A percentile compares a stretch with the other conserved stretches of the same genome.
These are phyloP conservation scores for Kwoniella europaea DNA, from an alignment of 768 basidiomycete species.

Conservation along the genomic window DNA sequence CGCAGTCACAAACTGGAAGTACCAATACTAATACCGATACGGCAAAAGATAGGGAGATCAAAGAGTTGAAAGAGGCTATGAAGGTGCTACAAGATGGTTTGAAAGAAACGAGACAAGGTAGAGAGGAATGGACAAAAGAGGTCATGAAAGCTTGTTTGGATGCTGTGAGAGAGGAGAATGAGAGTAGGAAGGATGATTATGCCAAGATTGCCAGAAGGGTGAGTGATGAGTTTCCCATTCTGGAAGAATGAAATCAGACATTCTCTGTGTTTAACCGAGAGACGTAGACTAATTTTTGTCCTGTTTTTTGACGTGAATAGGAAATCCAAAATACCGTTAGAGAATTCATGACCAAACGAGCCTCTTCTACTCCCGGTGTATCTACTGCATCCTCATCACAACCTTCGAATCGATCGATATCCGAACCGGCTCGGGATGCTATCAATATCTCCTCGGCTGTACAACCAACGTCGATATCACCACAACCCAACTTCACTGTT, in stretches of 20 bases:
- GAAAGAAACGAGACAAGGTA: conserved; percentile 15
- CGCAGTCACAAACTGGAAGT: no score
- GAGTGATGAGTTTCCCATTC: neutral
- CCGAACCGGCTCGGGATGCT: conserved; percentile 4
- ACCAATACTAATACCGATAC: neutral
- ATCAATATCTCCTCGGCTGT: neutral
- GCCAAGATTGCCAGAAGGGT: conserved; percentile 20
- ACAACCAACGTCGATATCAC: neutral
- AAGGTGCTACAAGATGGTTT: conserved; percentile 10
- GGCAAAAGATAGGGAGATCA: conserved; percentile 6
- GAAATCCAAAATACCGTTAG: conserved; percentile 14
- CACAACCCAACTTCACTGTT: neutral
- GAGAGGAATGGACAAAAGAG: conserved; percentile 27
- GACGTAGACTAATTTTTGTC: neutral
- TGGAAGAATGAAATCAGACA: no score
- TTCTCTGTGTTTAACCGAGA: neutral
- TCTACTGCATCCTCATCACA: neutral
- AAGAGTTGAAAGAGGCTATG: conserved; percentile 4
- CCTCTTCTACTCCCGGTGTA: conserved; percentile 3
- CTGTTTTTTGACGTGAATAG: neutral
- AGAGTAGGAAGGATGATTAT: conserved; percentile 20
- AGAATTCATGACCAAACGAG: conserved; percentile 21
- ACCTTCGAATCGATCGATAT: conserved; percentile 6
- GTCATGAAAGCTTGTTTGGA: conserved; percentile 24
- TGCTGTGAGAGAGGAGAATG: conserved; percentile 19